phyloP scores from a whole-genome alignment of 306 rosid species.

The Vicia faba region DNA sequence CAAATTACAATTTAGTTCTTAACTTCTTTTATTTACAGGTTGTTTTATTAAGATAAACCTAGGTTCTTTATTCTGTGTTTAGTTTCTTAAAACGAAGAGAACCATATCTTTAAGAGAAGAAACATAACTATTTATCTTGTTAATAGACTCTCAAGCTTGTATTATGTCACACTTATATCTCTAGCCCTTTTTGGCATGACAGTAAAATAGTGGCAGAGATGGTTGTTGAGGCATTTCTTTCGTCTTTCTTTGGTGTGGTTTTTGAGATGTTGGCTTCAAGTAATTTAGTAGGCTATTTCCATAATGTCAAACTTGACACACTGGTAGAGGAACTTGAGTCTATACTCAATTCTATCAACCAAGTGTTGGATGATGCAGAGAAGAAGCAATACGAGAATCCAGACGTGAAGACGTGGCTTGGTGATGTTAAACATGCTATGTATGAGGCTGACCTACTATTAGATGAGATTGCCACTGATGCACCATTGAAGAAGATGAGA shows the following conservation, averaged over 20 bases:
- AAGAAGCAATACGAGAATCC: slow-evolving; percentile 28
- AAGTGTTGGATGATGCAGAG: slow-evolving; percentile 48
- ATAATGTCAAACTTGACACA: neutral
- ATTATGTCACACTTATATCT: neutral
- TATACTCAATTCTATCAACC: slow-evolving; percentile 6
- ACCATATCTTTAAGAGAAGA: too few species aligned
- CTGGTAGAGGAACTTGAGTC: slow-evolving; percentile 14
- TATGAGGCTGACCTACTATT: slow-evolving; percentile 34
- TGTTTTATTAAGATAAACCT: too few species aligned
- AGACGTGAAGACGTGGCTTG: slow-evolving; percentile 42
- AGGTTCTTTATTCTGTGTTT: too few species aligned
- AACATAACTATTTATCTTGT: too few species aligned
- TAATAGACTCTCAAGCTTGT: too few species aligned
- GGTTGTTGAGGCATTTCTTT: slow-evolving; percentile 1
- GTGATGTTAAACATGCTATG: slow-evolving; percentile 34
- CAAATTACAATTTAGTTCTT: too few species aligned
- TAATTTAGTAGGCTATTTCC: slow-evolving; percentile 19
- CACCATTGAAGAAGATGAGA: neutral
- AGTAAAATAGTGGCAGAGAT: neutral
- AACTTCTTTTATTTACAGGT: too few species aligned
- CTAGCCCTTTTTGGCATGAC: neutral
- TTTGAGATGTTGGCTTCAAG: slow-evolving; percentile 35
- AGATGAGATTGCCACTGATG: slow-evolving; percentile 38
- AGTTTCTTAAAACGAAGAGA: too few species aligned
- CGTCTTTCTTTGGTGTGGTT: neutral